phyloP scores from a whole-genome alignment of 805 yeast species.

The Lachancea lanzarotensis region DNA sequence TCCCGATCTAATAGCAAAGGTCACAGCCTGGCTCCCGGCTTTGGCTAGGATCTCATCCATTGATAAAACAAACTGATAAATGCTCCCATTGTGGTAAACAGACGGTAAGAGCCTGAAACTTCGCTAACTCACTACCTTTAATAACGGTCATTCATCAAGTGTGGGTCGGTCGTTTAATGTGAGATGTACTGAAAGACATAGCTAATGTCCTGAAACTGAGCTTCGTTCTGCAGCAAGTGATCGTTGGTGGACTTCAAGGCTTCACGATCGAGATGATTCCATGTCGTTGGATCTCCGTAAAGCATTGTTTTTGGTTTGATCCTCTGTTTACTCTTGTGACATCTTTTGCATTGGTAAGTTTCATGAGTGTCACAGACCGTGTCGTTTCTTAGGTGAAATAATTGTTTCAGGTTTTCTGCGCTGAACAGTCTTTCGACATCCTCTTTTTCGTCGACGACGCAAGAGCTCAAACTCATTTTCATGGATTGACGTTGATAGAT shows the following conservation, averaged over 20 bases:
- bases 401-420: constrained; percentile 66
- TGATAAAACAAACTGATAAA: background rate
- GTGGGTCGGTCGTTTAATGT: constrained; percentile 37
- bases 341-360: constrained; percentile 81
- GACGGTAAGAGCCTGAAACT: no score
- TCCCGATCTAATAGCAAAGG: constrained; percentile 73
- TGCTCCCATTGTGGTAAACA: no score
- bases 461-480: constrained; percentile 86
- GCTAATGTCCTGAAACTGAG: constrained; percentile 58
- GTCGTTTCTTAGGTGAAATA: constrained; percentile 62
- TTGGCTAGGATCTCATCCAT: constrained; percentile 40
- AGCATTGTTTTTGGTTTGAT: constrained; percentile 76
- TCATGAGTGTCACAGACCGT: constrained; percentile 89
- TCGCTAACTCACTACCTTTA: no score
- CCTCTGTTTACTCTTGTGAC: constrained; percentile 56
- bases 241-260: constrained; percentile 67
- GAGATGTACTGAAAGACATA: constrained; percentile 93
- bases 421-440: constrained; percentile 91
- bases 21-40: constrained; percentile 75
- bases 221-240: constrained; percentile 67
- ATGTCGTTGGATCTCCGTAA: constrained; percentile 94
- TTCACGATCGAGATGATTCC: constrained; percentile 81
- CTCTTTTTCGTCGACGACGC: constrained; percentile 94
- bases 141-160: background rate
- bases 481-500: constrained; percentile 93